Percentiles rank a stretch among this genome's conserved stretches.
These are phyloP conservation scores for Trichothecium sympodiale DNA, from an alignment of 2,329 filamentous ascomycete species.

Conservation along the genomic window DNA sequence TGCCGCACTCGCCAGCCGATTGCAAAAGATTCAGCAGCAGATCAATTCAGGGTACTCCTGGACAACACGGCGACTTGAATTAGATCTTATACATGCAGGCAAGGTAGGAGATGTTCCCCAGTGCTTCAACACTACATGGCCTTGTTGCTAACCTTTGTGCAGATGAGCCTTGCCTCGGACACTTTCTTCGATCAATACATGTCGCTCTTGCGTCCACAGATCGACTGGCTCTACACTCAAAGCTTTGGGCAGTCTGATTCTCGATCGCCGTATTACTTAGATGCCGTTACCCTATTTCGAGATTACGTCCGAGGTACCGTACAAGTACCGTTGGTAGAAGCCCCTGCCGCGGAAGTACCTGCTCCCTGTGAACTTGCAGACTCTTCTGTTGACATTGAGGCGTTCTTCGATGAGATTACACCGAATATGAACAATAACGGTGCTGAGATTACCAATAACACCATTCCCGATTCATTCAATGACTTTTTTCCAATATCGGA, in stretches of 20 bases:
- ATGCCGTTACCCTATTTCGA: too few relatives aligned
- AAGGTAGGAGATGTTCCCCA: slow-evolving; percentile 25
- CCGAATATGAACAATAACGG: too few relatives aligned
- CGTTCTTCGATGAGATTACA: too few relatives aligned
- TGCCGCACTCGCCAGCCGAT: slow-evolving; percentile 17
- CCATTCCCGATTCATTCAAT: too few relatives aligned
- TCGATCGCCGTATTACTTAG: slow-evolving; percentile 28
- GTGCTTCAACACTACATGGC: not conserved
- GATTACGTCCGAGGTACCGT: too few relatives aligned
- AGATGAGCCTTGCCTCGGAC: slow-evolving; percentile 13
- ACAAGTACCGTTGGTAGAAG: too few relatives aligned
- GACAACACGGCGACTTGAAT: slow-evolving; percentile 35
- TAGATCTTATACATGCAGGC: slow-evolving; percentile 39
- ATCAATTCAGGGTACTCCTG: slow-evolving; percentile 23
- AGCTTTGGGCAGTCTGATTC: slow-evolving; percentile 10
- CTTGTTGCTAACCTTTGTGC: not conserved
- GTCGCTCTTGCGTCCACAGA: slow-evolving; percentile 26
- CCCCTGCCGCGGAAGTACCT: too few relatives aligned
- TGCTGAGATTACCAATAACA: too few relatives aligned
- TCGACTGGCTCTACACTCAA: slow-evolving; percentile 30
- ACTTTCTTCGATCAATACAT: slow-evolving; percentile 30
- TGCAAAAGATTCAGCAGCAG: slow-evolving; percentile 23
- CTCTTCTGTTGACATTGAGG: too few relatives aligned
- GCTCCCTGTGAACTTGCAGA: too few relatives aligned
- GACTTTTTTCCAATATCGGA: too few relatives aligned